phyloP scores from a whole-genome alignment of 176 grass and related monocot genomes.

The Melocanna baccifera region DNA sequence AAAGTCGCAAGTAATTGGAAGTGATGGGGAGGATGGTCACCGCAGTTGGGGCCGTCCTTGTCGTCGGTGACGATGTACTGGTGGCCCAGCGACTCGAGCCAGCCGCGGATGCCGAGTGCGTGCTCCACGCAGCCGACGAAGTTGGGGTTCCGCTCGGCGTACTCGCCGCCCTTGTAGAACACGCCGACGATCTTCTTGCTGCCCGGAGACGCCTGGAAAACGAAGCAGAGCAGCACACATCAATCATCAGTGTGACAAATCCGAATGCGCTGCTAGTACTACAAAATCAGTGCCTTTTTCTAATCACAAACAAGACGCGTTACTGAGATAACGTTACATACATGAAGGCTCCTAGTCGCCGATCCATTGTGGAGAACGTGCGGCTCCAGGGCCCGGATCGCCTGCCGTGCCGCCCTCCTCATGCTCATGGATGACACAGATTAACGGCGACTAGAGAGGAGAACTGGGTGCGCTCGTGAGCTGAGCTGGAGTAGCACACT shows the following conservation, averaged over 20 bases:
- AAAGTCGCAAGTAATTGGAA: neutral
- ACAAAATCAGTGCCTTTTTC: neutral
- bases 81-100: slow-evolving; percentile 79
- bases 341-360: neutral
- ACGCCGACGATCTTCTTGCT: slow-evolving; percentile 91
- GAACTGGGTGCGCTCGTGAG: neutral
- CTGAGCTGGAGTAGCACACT: neutral
- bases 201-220: slow-evolving; percentile 43
- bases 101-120: slow-evolving; percentile 53
- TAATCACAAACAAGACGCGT: neutral
- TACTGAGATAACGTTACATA: neutral
- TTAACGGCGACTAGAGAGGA: neutral
- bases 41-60: slow-evolving; percentile 75
- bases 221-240: neutral
- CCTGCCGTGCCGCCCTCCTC: slow-evolving; percentile 7
- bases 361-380: neutral
- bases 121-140: slow-evolving; percentile 71
- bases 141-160: slow-evolving; percentile 55
- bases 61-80: slow-evolving; percentile 82
- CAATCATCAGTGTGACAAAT: neutral
- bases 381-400: neutral
- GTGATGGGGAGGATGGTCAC: slow-evolving; percentile 13
- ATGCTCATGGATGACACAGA: slow-evolving; percentile 2
- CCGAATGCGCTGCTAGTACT: neutral
- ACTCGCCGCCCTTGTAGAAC: slow-evolving; percentile 79